Conservation (phyloP, 257 asterid genomes). For the Nicotiana undulata region DNA sequence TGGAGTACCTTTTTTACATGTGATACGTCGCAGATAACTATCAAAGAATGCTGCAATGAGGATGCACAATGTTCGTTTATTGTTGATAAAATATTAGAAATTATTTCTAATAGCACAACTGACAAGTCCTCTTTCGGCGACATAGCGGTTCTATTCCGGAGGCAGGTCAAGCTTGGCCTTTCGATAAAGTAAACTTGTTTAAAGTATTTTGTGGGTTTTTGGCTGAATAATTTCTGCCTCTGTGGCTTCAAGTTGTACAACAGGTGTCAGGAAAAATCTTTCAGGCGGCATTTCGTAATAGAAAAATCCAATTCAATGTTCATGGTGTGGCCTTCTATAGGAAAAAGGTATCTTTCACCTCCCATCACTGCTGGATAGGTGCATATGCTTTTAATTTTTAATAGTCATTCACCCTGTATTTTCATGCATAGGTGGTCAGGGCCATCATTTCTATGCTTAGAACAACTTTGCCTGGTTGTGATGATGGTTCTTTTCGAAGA, state of each 20-base stretch:
- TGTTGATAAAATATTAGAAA: slow-evolving; percentile 83
- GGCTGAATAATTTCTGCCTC: background rate
- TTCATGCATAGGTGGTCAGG: slow-evolving; percentile 53
- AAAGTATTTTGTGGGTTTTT: background rate
- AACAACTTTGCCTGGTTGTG: slow-evolving; percentile 85
- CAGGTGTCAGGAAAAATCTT: slow-evolving; percentile 89
- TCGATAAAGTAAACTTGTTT: slow-evolving; percentile 12
- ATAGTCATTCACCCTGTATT: slow-evolving; percentile 22
- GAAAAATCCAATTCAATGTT: slow-evolving; percentile 83
- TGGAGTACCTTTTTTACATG: background rate
- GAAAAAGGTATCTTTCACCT: slow-evolving; percentile 56
- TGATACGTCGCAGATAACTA: slow-evolving; percentile 46
- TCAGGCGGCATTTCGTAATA: slow-evolving; percentile 76
- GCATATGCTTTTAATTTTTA: slow-evolving; percentile 12
- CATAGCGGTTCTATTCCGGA: slow-evolving; percentile 83
- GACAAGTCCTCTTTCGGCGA: slow-evolving; percentile 53
- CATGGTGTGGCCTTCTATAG: slow-evolving; percentile 99
- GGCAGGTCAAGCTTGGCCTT: slow-evolving; percentile 65
- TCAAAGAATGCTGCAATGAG: slow-evolving; percentile 90
- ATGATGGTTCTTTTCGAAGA: slow-evolving; percentile 63
- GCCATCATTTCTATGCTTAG: slow-evolving; percentile 80
- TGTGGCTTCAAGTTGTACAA: slow-evolving; percentile 19
- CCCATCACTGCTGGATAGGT: background rate
- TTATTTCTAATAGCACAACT: slow-evolving; percentile 59
- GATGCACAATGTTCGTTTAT: slow-evolving; percentile 88